Conservation (phyloP, 2,329 filamentous ascomycete species). For the Ophiostoma quercus region DNA sequence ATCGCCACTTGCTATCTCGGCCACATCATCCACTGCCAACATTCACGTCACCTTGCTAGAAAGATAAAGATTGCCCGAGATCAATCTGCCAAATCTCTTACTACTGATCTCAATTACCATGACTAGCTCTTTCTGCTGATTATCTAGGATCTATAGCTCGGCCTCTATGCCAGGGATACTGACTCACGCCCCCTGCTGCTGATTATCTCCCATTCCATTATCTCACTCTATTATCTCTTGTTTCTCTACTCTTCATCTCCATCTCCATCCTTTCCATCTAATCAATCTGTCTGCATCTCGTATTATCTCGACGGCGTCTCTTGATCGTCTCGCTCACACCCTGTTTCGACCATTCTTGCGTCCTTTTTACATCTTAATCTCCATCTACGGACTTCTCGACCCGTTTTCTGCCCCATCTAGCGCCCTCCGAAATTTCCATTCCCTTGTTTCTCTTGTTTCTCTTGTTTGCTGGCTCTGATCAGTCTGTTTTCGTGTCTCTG, state of each 20-base stretch:
- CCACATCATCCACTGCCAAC: neutral
- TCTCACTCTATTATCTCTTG: neutral
- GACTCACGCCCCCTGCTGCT: neutral
- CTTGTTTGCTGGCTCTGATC: neutral
- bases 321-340: neutral
- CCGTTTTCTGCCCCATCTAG: neutral
- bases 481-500: neutral
- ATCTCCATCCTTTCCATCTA: conserved; percentile 9
- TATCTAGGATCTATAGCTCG: neutral
- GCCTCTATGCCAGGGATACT: neutral
- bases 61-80: too few relatives aligned
- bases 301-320: neutral
- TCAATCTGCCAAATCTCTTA: neutral
- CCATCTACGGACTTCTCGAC: neutral
- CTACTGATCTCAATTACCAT: neutral
- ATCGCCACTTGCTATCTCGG: neutral
- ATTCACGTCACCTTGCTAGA: neutral
- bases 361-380: conserved; percentile 11
- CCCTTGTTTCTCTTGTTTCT: neutral
- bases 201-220: conserved; percentile 9
- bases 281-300: conserved; percentile 7
- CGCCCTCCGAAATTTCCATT: neutral
- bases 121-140: conserved; percentile 1
- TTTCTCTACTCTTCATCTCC: neutral
- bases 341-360: neutral